Evolutionary conservation across 148 eudicot species (phyloP), one percentile per base, ranked within the genome.

Genomic region (Simmondsia chinensis): DNA sequence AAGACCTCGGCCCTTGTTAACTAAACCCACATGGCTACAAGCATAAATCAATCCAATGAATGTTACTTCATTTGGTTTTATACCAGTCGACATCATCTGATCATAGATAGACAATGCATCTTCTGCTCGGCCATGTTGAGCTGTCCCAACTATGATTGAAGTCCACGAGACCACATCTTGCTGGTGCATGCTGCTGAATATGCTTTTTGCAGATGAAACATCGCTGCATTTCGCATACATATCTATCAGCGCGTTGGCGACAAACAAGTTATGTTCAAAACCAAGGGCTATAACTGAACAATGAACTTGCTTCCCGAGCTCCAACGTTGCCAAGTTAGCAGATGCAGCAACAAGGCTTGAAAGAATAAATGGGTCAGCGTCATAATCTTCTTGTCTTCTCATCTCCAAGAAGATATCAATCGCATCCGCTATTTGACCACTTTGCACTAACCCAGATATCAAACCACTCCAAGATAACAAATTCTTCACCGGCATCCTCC

Each of bases 201-300:
- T 43, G 41, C 19, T 18, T 47, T 70, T 76, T 20, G 94, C 94
- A 1, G 75, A 57, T 21, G 51, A 34, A 20, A 82, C 33, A 42
- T 82, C 94, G 43, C 94, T 72, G 47, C 86, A 78, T 72, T 82
- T 82, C 46, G 82, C 79, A 58, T 82, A 82, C 94, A 82, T 82
- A 52, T 78, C 86, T 16, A 82, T 63, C 10, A 82, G 59, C 2
- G 75, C 72, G 65, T 82, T 82, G 41, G 66, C 34, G 27, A 78
- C 51, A 54, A 57, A 78, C 29, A 65, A 50, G 56, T 67, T 64
- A 33, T 50, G 41, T 19, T 69, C 82, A 61, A 63, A 75, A 36
- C 94, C 86, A 57, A 78, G 71, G 23, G 46, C 50, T 25, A 74
- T 2, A 55, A 72, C 71, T 53, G 78, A 63, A 34, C 74, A 45